Percentiles rank a stretch among this genome's conserved stretches.
These are phyloP conservation scores for Arctium minus DNA, from an alignment of 129 eudicot genomes.

Conservation along the genomic window DNA sequence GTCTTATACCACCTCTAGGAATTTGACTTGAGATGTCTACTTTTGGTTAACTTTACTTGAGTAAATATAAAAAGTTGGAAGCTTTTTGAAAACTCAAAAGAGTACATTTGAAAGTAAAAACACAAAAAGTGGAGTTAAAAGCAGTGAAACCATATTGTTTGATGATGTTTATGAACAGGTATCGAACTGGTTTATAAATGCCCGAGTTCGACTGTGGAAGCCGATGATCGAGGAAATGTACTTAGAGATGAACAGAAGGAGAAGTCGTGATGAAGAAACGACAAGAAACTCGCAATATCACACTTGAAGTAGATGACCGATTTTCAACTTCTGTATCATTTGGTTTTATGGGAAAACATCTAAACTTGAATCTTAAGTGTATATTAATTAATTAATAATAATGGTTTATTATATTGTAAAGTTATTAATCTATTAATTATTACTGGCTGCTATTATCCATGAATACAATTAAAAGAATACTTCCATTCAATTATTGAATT, in stretches of 20 bases:
- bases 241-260: conserved; percentile 79
- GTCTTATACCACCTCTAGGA: no score
- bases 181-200: conserved; percentile 90
- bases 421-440: background rate
- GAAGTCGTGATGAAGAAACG: conserved; percentile 39
- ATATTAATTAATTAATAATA: background rate
- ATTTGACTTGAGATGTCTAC: no score
- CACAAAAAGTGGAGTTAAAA: background rate
- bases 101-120: background rate
- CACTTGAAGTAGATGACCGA: background rate
- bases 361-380: background rate
- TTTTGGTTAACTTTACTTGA: no score
- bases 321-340: background rate
- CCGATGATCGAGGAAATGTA: conserved; percentile 96
- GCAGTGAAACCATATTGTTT: background rate
- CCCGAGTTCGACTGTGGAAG: conserved; percentile 90
- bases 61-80: background rate
- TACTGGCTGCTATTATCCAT: background rate
- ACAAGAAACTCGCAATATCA: conserved; percentile 32
- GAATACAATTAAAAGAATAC: background rate
- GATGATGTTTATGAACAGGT: conserved; percentile 39
- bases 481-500: background rate
- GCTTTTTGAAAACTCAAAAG: background rate
- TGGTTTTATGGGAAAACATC: background rate
- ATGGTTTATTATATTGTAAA: background rate